phyloP scores from a whole-genome alignment of 2,329 filamentous ascomycete species.

The Aureobasidium sp. region DNA sequence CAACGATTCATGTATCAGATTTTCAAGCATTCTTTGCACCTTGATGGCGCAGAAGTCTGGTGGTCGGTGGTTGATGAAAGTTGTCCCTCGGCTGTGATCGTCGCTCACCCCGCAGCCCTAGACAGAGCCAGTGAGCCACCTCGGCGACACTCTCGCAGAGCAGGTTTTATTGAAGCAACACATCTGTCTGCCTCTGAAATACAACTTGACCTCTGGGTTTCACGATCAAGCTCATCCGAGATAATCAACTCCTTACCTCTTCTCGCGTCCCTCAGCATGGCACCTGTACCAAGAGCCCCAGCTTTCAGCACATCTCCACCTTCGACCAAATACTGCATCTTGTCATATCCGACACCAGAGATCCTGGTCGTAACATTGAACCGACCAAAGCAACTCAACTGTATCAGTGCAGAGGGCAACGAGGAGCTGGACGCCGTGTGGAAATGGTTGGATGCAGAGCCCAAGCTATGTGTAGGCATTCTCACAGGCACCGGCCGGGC shows the following conservation, averaged over 20 bases:
- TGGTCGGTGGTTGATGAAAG: background rate
- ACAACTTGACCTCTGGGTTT: background rate
- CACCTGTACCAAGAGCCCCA: background rate
- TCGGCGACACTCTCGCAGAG: background rate
- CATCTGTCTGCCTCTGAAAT: background rate
- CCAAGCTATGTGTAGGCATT: conserved; percentile 24
- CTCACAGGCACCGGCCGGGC: conserved; percentile 28
- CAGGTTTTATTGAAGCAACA: background rate
- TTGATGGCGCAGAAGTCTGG: background rate
- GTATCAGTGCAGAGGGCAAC: conserved; percentile 26
- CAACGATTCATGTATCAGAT: background rate
- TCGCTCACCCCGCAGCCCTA: conserved; percentile 3
- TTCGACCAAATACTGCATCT: conserved; percentile 19
- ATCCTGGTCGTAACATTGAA: conserved; percentile 28
- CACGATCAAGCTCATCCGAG: background rate
- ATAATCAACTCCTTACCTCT: background rate
- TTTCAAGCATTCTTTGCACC: background rate
- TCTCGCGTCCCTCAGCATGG: background rate
- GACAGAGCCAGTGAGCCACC: background rate
- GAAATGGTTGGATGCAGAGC: conserved; percentile 27
- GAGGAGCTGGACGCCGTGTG: conserved; percentile 25
- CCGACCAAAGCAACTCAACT: conserved; percentile 28
- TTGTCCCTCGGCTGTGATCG: conserved; percentile 2
- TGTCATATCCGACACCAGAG: conserved; percentile 26
- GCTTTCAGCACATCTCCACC: conserved; percentile 8